Percentiles rank a stretch among this genome's conserved stretches.
Evolutionary conservation across 352 stramenopile genomes (phyloP).

Genomic region (Pythium rhizo-oryzae): DNA sequence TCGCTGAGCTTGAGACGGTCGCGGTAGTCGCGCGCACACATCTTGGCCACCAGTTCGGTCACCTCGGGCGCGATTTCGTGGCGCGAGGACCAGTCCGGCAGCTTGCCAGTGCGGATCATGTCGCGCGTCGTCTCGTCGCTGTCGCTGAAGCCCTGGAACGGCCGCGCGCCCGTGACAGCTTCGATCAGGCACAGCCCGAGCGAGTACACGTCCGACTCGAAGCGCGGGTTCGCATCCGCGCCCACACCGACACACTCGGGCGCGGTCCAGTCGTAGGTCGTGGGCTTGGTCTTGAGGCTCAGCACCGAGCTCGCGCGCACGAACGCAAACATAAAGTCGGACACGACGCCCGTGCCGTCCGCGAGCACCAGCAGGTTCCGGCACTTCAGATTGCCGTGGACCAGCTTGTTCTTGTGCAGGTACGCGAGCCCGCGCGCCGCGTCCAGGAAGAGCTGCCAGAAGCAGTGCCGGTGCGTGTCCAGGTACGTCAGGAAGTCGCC

Average conservation of each 20-base stretch:
- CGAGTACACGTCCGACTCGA: conserved; percentile 35
- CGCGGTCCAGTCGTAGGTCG: conserved; percentile 28
- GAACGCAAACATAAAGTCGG: conserved; percentile 38
- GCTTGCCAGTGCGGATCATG: too few species aligned
- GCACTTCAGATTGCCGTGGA: conserved; percentile 39
- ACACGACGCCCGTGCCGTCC: conserved; percentile 33
- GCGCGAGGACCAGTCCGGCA: conserved; percentile 8
- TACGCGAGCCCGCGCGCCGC: conserved; percentile 36
- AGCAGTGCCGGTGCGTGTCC: conserved; percentile 18
- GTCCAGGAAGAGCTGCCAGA: conserved; percentile 39
- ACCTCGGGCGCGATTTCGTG: not conserved
- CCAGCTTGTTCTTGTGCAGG: conserved; percentile 32
- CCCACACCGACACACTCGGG: conserved; percentile 27
- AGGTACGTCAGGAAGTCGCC: conserved; percentile 37
- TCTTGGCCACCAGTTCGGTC: conserved; percentile 4
- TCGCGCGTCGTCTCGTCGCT: too few species aligned
- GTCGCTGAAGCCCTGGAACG: too few species aligned
- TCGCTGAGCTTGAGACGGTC: conserved; percentile 7
- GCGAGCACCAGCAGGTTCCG: conserved; percentile 36
- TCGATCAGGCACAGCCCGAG: conserved; percentile 40
- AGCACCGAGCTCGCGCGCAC: conserved; percentile 27
- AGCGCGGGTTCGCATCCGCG: conserved; percentile 14
- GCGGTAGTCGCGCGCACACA: not conserved
- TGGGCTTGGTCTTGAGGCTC: conserved; percentile 32
- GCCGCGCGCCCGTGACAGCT: conserved; percentile 20